Evolutionary conservation across 2,329 filamentous ascomycete genomes (phyloP).

Genomic region (Aspergillus puulaauensis): DNA sequence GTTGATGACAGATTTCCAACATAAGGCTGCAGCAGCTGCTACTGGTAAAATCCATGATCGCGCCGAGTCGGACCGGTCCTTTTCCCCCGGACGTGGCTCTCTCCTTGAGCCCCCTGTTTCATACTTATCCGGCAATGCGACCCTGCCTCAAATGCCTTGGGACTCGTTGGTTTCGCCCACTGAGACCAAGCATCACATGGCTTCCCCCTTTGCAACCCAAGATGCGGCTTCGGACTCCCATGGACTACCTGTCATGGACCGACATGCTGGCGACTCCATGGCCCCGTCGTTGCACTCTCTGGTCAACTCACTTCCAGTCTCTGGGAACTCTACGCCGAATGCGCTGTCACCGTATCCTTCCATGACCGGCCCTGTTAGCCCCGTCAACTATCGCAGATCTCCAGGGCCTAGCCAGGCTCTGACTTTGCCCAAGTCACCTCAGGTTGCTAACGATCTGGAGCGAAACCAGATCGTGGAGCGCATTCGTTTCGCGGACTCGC

Average conservation of each 20-base stretch:
- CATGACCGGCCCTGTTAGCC: slow-evolving; percentile 66
- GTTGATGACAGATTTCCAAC: slow-evolving; percentile 97
- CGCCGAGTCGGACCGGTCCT: slow-evolving; percentile 58
- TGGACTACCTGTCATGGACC: slow-evolving; percentile 68
- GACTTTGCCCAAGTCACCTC: slow-evolving; percentile 70
- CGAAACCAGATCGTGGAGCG: slow-evolving; percentile 82
- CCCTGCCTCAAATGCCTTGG: slow-evolving; percentile 86
- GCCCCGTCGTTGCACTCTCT: slow-evolving; percentile 69
- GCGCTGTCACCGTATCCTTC: slow-evolving; percentile 71
- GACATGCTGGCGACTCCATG: slow-evolving; percentile 60
- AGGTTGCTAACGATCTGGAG: slow-evolving; percentile 81
- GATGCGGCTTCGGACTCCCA: slow-evolving; percentile 58
- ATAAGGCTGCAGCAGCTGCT: slow-evolving; percentile 78
- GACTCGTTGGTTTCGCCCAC: slow-evolving; percentile 76
- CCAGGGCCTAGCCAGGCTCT: slow-evolving; percentile 66
- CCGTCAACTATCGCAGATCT: slow-evolving; percentile 68
- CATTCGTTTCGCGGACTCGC: slow-evolving; percentile 75
- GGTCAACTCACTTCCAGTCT: slow-evolving; percentile 68
- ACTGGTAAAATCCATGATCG: slow-evolving; percentile 51
- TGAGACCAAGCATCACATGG: slow-evolving; percentile 67
- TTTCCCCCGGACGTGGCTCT: slow-evolving; percentile 68
- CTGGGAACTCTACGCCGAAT: slow-evolving; percentile 67
- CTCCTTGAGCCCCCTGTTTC: slow-evolving; percentile 76
- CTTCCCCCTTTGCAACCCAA: slow-evolving; percentile 64
- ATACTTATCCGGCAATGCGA: slow-evolving; percentile 76